Conservation (phyloP, 129 eudicot species). For the Flaveria ramosissima region DNA sequence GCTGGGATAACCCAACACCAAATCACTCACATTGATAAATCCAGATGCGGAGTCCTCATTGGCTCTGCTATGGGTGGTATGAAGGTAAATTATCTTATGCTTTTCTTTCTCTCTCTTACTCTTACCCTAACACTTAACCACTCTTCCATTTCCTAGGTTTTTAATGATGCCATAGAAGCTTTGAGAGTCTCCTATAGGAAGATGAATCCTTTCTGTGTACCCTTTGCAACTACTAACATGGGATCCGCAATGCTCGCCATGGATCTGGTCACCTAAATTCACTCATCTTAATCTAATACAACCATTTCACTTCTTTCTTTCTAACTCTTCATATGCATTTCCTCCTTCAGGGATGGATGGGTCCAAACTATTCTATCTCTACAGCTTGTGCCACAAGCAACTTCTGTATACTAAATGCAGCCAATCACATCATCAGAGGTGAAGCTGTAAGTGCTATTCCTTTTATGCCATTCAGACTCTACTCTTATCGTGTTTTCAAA, state of each 20-base stretch:
- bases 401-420: slow-evolving; percentile 92
- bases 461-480: not conserved
- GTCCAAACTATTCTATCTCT: slow-evolving; percentile 95
- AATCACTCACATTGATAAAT: slow-evolving; percentile 65
- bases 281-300: not conserved
- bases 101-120: not conserved
- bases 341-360: slow-evolving; percentile 90
- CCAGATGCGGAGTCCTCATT: slow-evolving; percentile 84
- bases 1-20: slow-evolving; percentile 67
- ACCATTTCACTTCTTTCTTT: not conserved
- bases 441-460: slow-evolving; percentile 75
- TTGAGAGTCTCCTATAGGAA: slow-evolving; percentile 85
- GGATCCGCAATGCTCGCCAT: slow-evolving; percentile 97
- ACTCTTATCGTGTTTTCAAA: not conserved
- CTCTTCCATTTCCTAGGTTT: slow-evolving; percentile 53
- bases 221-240: slow-evolving; percentile 95
- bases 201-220: slow-evolving; percentile 97
- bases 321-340: not conserved
- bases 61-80: slow-evolving; percentile 98
- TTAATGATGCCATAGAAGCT: slow-evolving; percentile 94
- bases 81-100: slow-evolving; percentile 55
- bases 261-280: slow-evolving; percentile 66
- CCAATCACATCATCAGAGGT: slow-evolving; percentile 96
- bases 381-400: slow-evolving; percentile 98
- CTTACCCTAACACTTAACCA: not conserved